Evolutionary conservation across 2,329 filamentous ascomycete genomes (phyloP).

Genomic region (Bimuria novae-zelandiae): DNA sequence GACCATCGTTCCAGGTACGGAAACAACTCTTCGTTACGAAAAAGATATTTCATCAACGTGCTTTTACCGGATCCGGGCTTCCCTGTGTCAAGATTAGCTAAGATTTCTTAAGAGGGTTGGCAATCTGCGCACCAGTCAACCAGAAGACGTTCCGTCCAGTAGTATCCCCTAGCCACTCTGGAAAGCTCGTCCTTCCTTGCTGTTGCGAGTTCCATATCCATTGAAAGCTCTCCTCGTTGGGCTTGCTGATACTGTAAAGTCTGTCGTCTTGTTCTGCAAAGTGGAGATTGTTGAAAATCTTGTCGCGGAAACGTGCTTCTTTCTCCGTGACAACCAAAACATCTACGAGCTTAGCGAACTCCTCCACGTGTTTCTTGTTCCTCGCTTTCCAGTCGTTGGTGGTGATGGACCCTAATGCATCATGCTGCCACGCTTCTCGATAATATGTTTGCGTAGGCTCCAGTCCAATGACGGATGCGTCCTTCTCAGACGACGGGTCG

Average conservation of each 20-base stretch:
- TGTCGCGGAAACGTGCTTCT: constrained; percentile 28
- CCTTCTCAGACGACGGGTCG: constrained; percentile 36
- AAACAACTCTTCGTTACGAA: constrained; percentile 31
- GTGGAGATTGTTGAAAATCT: constrained; percentile 27
- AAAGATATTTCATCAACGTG: constrained; percentile 50
- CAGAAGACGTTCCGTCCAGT: constrained; percentile 36
- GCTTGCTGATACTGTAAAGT: constrained; percentile 24
- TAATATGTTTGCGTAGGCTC: constrained; percentile 22
- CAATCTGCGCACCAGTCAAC: constrained; percentile 26
- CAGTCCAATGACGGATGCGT: constrained; percentile 26
- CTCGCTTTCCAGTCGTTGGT: constrained; percentile 32
- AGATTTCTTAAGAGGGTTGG: background rate
- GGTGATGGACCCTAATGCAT: constrained; percentile 30
- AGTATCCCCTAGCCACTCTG: constrained; percentile 34
- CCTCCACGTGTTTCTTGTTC: constrained; percentile 36
- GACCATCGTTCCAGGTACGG: constrained; percentile 36
- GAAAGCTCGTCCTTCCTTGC: constrained; percentile 22
- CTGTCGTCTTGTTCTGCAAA: constrained; percentile 33
- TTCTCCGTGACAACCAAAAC: constrained; percentile 23
- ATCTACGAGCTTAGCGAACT: constrained; percentile 33
- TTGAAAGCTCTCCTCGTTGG: constrained; percentile 26
- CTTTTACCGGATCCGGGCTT: constrained; percentile 55
- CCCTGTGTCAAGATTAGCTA: constrained; percentile 13
- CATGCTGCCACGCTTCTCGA: constrained; percentile 35
- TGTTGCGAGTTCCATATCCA: constrained; percentile 29